phyloP scores from a whole-genome alignment of 2,329 filamentous ascomycete species.

The Proliferodiscus dingleyae region DNA sequence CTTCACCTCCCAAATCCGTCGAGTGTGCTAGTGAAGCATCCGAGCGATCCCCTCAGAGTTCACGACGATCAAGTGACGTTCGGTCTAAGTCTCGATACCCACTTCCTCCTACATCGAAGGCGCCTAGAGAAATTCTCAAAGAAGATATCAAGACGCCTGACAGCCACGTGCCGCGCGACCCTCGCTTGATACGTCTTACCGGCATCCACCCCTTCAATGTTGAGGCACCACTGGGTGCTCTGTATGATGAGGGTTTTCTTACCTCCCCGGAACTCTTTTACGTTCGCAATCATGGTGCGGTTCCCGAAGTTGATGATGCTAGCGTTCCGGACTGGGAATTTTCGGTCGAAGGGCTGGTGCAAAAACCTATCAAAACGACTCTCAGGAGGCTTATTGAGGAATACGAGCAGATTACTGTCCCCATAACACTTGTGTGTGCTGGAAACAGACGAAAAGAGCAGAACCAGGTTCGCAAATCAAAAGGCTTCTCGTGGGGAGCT shows the following conservation, averaged over 20 bases:
- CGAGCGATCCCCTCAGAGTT: slow-evolving; percentile 15
- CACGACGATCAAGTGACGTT: slow-evolving; percentile 17
- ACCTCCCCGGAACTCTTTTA: slow-evolving; percentile 87
- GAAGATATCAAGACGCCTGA: slow-evolving; percentile 82
- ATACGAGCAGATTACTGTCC: slow-evolving; percentile 78
- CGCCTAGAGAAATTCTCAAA: slow-evolving; percentile 58
- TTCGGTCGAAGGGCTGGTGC: slow-evolving; percentile 76
- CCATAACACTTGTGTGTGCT: slow-evolving; percentile 85
- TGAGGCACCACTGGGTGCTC: slow-evolving; percentile 72
- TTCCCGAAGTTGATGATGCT: slow-evolving; percentile 68
- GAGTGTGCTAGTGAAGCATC: slow-evolving; percentile 20
- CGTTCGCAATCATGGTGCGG: slow-evolving; percentile 82
- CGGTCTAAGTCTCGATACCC: slow-evolving; percentile 35
- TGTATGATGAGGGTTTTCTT: slow-evolving; percentile 78
- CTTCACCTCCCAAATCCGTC: slow-evolving; percentile 28
- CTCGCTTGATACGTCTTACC: slow-evolving; percentile 77
- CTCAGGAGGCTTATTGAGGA: slow-evolving; percentile 67
- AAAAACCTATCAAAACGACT: slow-evolving; percentile 67
- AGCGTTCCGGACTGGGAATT: slow-evolving; percentile 78
- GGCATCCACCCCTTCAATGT: slow-evolving; percentile 89
- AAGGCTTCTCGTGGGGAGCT: slow-evolving; percentile 91
- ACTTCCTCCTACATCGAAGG: slow-evolving; percentile 60
- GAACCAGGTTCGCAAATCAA: slow-evolving; percentile 83
- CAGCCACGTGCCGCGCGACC: slow-evolving; percentile 71
- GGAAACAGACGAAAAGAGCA: slow-evolving; percentile 92